A percentile compares a stretch with the other conserved stretches of the same genome.
These are phyloP conservation scores for Actinomucor elegans DNA, from an alignment of 371 early-diverging fungal genomes.

Conservation along the genomic window DNA sequence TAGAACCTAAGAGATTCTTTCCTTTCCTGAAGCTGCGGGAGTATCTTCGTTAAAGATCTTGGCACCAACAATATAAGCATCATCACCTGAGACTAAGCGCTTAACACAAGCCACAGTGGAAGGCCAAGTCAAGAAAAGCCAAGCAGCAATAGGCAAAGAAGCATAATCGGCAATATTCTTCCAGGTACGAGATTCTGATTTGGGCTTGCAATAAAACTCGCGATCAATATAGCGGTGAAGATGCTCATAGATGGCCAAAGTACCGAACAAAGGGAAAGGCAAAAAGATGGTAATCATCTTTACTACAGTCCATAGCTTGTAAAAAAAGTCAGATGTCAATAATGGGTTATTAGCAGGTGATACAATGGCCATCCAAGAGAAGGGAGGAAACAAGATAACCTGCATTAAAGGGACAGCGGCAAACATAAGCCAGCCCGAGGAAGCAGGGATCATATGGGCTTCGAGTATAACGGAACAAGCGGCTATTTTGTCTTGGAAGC, in stretches of 20 bases:
- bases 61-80: slow-evolving; percentile 52
- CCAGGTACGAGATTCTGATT: slow-evolving; percentile 49
- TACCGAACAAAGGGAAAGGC: slow-evolving; percentile 55
- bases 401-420: slow-evolving; percentile 60
- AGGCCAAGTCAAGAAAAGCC: slow-evolving; percentile 57
- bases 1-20: neutral
- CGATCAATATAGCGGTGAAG: slow-evolving; percentile 49
- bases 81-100: slow-evolving; percentile 41
- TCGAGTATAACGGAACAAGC: slow-evolving; percentile 50
- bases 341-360: slow-evolving; percentile 49
- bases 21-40: neutral
- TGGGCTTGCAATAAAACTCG: slow-evolving; percentile 42
- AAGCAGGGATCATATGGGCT: slow-evolving; percentile 58
- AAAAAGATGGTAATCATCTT: slow-evolving; percentile 50
- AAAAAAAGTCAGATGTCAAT: slow-evolving; percentile 47
- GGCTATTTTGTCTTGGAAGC: slow-evolving; percentile 40
- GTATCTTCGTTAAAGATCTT: slow-evolving; percentile 40
- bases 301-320: slow-evolving; percentile 48
- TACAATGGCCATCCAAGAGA: slow-evolving; percentile 36
- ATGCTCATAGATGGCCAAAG: slow-evolving; percentile 51
- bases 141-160: slow-evolving; percentile 52
- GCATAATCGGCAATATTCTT: slow-evolving; percentile 47
- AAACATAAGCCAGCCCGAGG: slow-evolving; percentile 65
- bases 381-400: slow-evolving; percentile 49
- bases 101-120: slow-evolving; percentile 55